Evolutionary conservation across 257 asterid genomes (phyloP), one percentile per base, ranked within the genome.

Genomic region (Vinca minor): DNA sequence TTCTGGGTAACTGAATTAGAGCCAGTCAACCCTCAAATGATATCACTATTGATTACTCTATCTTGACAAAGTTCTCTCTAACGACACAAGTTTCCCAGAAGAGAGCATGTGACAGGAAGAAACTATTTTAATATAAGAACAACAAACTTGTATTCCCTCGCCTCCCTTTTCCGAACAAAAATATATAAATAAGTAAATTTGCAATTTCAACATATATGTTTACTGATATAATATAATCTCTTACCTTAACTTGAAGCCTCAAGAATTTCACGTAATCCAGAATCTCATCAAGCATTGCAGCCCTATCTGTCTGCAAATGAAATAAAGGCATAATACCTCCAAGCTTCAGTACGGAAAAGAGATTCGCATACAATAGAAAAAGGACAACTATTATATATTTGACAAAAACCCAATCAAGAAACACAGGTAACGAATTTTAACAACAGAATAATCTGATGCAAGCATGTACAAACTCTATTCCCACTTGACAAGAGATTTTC

Each of bases 241-340:
- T 73, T 74, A 84, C 96, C 95, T 86, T 89, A 69, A 89, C 95
- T 79, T 89, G 96, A 77, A 89, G 96, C 83, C 95, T 81, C 59
- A 89, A 68, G 75, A 89, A 86, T 69, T 89, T 89, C 73, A 89
- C 96, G 66, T 89, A 89, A 76, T 89, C 96, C 77, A 89, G 83
- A 72, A 89, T 84, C 80, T 86, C 95, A 63, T 89, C 95, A 59
- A 89, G 95, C 96, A 89, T 89, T 20, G 93, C 95, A 8, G 95
- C 96, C 79, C 88, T 80, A 71, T 89, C 96, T 52, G 86, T 82
- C 96, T 89, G 88, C 68, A 61, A 67, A 79, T 63, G 65, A 47
- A 60, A 45, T 9, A 17, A 10, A 0, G 25, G 29, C 20, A 44
- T 26, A 50, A 50, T 50, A 55, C 48, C 38, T 75, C 63, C 55